Conservation (phyloP, 78 protist species). For the Dictyostelium capitatum region DNA sequence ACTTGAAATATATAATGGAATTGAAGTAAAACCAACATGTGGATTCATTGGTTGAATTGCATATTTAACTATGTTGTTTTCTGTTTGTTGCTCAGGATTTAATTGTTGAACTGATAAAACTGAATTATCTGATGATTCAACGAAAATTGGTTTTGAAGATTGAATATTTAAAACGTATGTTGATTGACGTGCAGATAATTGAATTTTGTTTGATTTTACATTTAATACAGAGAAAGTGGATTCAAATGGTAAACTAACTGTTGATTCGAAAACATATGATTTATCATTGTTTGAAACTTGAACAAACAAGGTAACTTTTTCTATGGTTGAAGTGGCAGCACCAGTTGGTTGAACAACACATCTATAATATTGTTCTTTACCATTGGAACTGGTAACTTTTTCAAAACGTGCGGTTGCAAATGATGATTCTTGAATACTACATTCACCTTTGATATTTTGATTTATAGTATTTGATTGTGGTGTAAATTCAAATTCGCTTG, state of each 20-base stretch:
- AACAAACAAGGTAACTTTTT: constrained; percentile 15
- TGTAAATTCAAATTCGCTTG: neutral
- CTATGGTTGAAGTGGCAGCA: neutral
- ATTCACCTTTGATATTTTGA: constrained; percentile 32
- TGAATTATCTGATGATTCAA: constrained; percentile 53
- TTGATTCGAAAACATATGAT: constrained; percentile 11
- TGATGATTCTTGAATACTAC: constrained; percentile 11
- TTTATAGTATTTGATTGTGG: neutral
- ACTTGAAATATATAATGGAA: constrained; percentile 51
- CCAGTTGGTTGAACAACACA: constrained; percentile 57
- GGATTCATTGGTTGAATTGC: constrained; percentile 30
- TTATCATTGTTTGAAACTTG: neutral
- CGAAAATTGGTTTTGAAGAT: constrained; percentile 20
- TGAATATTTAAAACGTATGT: constrained; percentile 9
- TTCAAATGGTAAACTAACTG: constrained; percentile 40
- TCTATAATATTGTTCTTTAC: neutral
- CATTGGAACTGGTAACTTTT: neutral
- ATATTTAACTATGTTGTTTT: neutral
- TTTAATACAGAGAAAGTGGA: constrained; percentile 24
- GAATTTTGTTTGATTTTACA: neutral
- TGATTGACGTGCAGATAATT: neutral
- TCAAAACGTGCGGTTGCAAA: constrained; percentile 53
- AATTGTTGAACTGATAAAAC: constrained; percentile 32
- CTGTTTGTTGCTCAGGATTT: neutral
- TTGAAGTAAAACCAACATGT: neutral